Evolutionary conservation across 73 alveolate species (phyloP), one percentile per base, ranked within the genome.

Genomic region (Blepharisma japonicum): DNA sequence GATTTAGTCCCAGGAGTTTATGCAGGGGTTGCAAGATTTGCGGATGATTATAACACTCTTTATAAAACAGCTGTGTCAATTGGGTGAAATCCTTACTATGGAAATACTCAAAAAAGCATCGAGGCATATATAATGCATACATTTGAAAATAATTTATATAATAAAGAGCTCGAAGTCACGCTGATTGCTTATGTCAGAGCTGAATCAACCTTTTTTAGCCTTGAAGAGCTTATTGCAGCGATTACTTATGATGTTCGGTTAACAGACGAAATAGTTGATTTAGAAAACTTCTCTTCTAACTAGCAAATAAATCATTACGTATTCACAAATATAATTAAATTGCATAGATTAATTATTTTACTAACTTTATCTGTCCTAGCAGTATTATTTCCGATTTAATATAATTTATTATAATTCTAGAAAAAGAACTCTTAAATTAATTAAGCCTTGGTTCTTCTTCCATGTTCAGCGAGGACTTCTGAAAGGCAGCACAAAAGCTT

Each of bases 41-140:
- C 48, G 1, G 71, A 39, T 8, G 6, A 9, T n/a, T 7, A 32
- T 14, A 46, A 38, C 11, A 27, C 7, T 8, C 9, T 61, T 39
- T 77, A 81, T 55, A 83, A 50, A 72, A 77, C 88, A 21, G 94
- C 94, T 32, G 45, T 87, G 45, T 78, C 86, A 2, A 83, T 87
- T 27, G 94, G 94, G 39, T 87, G 91, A 88, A 81, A 83, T 71
- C 94, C 94, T 6, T 56, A 45, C 18, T 87, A 87, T 56, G 94
- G 77, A 9, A 78, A 84, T 49, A 8, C 55, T 1, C 87, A 83
- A 71, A 48, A 81, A 48, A 81, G 91, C 18, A 71, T 81, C 6
- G 94, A 87, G 66, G 89, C 77, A 5, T 87, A 56, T 71, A 45
- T 87, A 6, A 7, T 87, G 6, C 68, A 79, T 23, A 77, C 77